A percentile compares a stretch with the other conserved stretches of the same genome.
Evolutionary conservation across 2,329 filamentous ascomycete genomes (phyloP).

Genomic region (Scedosporium aurantiacum): DNA sequence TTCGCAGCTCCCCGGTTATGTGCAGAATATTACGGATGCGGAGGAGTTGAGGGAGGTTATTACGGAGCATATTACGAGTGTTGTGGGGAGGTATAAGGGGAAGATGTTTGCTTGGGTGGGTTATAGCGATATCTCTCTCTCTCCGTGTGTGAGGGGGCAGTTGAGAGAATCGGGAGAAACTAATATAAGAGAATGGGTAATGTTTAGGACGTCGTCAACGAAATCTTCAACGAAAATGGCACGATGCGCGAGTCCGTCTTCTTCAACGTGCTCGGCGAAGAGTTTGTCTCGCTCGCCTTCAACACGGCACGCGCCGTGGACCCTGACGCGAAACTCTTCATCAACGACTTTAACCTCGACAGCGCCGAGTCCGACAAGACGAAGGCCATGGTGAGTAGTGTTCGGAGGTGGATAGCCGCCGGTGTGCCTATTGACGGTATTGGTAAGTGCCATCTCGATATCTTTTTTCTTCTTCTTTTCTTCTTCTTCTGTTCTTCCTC

Average conservation of each 20-base stretch:
- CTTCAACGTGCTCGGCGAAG: constrained; percentile 56
- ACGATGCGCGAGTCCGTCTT: constrained; percentile 50
- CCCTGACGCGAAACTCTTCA: constrained; percentile 58
- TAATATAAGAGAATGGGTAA: background rate
- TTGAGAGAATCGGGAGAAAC: background rate
- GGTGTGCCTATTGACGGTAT: constrained; percentile 58
- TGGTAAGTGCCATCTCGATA: constrained; percentile 13
- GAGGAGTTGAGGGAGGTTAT: constrained; percentile 42
- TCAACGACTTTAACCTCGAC: constrained; percentile 66
- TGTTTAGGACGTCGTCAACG: constrained; percentile 46
- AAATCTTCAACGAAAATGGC: constrained; percentile 53
- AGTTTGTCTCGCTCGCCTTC: constrained; percentile 61
- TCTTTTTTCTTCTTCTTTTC: background rate
- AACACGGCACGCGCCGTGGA: constrained; percentile 57
- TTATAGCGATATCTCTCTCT: background rate
- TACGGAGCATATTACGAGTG: constrained; percentile 45
- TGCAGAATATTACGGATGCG: constrained; percentile 42
- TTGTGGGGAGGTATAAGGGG: constrained; percentile 51
- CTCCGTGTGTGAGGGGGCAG: background rate
- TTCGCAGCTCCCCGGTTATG: constrained; percentile 48
- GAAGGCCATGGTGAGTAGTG: constrained; percentile 41
- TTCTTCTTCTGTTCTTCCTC: background rate
- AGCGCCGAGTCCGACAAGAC: constrained; percentile 46
- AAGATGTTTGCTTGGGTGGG: constrained; percentile 44
- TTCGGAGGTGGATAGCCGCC: constrained; percentile 50